Base-by-base conservation (phyloP, 2,329 filamentous ascomycete species). In the Penicillium palitans region DNA sequence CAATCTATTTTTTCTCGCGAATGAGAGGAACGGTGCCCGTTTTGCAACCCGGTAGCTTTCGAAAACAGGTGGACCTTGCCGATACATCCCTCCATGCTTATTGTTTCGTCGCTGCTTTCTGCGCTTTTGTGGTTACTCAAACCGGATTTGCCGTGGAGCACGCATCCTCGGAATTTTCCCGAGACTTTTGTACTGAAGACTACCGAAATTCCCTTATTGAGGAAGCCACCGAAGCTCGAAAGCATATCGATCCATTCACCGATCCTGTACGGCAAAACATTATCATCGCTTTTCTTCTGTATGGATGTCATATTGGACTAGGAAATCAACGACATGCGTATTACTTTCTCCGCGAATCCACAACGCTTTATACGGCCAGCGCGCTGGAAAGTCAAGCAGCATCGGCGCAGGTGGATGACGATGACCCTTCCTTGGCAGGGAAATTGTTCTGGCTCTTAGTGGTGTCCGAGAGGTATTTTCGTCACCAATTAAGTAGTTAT, bases 251-350 rank as follows among this genome's bases (percentile, higher is more conserved):
- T 66, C 46, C 65, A 4, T 63, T 63, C 56, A 47, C 59, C 6
- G 55, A 53, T n/a, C 67, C 69, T 7, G 64, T 60, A 6, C 64
- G 64, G 1, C 60, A 63, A 15, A 70, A 65, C 7, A 69, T 90
- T 13, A 86, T 84, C 60, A 89, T 87, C 46, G 88, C 86, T 61
- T 90, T 88, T 72, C 89, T 91, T 71, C 72, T 91, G 27, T 90
- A 88, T 63, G 87, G 83, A 27, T 88, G 85, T 64, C 83, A 86
- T 70, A 86, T 87, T 63, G 85, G 83, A 15, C 76, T 88, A 46
- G 87, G 89, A 59, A 79, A 87, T 70, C 87, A 90, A 70, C 84
- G 88, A 60, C 87, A 86, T 73, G 88, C 87, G 1, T 91, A 89
- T 87, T 90, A 85, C 68, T 84, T 89, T 70, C 77, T 91, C 10